These are phyloP conservation scores for Mycena chlorophos DNA, from an alignment of 768 basidiomycete genomes.

Conservation along the genomic window DNA sequence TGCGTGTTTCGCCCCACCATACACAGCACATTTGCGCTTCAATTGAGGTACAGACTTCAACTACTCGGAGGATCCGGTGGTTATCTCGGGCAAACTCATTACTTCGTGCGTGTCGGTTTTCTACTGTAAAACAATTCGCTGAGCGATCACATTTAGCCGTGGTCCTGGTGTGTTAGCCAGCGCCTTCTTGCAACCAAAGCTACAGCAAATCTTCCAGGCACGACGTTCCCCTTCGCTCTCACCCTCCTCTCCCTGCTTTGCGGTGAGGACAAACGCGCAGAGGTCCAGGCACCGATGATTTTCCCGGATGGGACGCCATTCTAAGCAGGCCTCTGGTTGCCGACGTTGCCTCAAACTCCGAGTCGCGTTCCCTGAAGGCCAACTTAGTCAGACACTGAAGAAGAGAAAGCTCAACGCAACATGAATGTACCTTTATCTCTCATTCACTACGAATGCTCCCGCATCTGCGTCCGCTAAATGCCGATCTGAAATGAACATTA, in stretches of 20 bases:
- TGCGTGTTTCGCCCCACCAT: constrained; percentile 26
- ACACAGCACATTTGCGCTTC: not conserved
- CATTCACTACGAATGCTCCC: too few relatives aligned
- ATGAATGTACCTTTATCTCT: too few relatives aligned
- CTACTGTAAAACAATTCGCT: not conserved
- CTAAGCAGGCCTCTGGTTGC: too few relatives aligned
- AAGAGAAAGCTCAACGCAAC: too few relatives aligned
- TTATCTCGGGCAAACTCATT: constrained; percentile 68
- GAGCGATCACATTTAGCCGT: constrained; percentile 44
- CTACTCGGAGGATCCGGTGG: constrained; percentile 73
- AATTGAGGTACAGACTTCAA: constrained; percentile 53
- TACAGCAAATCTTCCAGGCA: constrained; percentile 44
- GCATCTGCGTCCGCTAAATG: too few relatives aligned
- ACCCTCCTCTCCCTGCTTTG: constrained; percentile 72
- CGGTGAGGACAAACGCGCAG: constrained; percentile 59
- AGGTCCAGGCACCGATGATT: constrained; percentile 67
- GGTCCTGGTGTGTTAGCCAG: constrained; percentile 57
- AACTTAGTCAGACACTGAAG: too few relatives aligned
- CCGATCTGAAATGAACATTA: too few relatives aligned
- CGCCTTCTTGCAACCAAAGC: not conserved
- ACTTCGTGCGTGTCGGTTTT: constrained; percentile 59
- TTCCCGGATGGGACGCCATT: constrained; percentile 60
- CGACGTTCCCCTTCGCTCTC: constrained; percentile 75
- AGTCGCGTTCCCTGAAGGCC: too few relatives aligned
- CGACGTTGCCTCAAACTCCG: too few relatives aligned